phyloP scores from a whole-genome alignment of 2,329 filamentous ascomycete species.

The Ceratocystis ficicola region DNA sequence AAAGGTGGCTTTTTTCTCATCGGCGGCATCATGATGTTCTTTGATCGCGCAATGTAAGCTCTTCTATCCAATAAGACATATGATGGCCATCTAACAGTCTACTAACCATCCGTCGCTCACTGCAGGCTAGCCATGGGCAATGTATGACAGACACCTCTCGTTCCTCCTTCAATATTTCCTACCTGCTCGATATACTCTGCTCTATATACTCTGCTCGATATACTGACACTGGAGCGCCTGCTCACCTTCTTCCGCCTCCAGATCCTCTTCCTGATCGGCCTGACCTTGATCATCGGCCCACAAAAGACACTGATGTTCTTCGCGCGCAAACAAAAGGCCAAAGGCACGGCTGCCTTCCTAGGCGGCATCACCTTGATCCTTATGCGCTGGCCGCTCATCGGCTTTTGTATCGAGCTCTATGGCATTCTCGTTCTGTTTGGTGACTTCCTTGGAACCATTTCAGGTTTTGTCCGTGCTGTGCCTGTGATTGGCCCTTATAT shows the following conservation, averaged over 20 bases:
- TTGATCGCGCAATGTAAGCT: constrained; percentile 84
- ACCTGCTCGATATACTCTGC: constrained; percentile 17
- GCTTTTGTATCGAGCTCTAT: constrained; percentile 83
- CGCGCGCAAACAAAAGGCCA: constrained; percentile 80
- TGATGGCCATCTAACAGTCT: not conserved
- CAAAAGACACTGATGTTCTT: constrained; percentile 91
- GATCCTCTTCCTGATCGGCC: constrained; percentile 95
- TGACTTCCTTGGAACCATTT: constrained; percentile 89
- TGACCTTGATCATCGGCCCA: constrained; percentile 88
- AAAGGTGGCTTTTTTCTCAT: constrained; percentile 88
- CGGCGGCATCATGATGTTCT: constrained; percentile 90
- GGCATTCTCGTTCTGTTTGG: constrained; percentile 90
- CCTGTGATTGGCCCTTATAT: constrained; percentile 83
- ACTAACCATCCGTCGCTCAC: constrained; percentile 5
- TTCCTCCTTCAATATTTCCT: constrained; percentile 16
- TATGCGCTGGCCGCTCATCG: constrained; percentile 78
- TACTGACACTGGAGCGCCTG: constrained; percentile 15
- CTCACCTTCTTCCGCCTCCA: constrained; percentile 30
- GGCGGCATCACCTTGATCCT: constrained; percentile 74
- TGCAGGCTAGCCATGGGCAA: constrained; percentile 92
- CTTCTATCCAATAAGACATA: not conserved
- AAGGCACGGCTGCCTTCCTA: constrained; percentile 81
- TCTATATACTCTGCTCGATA: no score
- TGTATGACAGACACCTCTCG: constrained; percentile 38
- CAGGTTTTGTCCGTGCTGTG: constrained; percentile 70